These are phyloP conservation scores for Grigorovia yakushimaensis DNA, from an alignment of 805 yeast genomes.

Conservation along the genomic window DNA sequence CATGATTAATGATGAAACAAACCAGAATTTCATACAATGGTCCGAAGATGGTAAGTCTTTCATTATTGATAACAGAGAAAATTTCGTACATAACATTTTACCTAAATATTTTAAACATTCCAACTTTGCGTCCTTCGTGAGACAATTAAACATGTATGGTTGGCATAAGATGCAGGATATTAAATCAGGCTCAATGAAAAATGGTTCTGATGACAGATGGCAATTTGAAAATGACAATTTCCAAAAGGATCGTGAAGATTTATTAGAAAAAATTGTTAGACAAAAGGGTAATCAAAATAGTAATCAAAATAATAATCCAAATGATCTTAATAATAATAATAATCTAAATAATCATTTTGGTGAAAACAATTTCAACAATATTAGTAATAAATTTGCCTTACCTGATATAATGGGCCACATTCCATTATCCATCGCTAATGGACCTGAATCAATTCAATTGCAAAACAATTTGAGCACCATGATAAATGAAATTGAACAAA, in stretches of 20 bases:
- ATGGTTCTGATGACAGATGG: conserved; percentile 66
- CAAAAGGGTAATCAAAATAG: conserved; percentile 34
- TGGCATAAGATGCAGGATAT: conserved; percentile 98
- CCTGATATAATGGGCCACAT: conserved; percentile 1
- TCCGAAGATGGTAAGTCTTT: conserved; percentile 75
- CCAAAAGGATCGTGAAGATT: conserved; percentile 66
- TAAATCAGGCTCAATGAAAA: conserved; percentile 57
- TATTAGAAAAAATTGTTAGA: conserved; percentile 76
- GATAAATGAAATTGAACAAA: conserved; percentile 60
- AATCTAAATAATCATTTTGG: conserved; percentile 4
- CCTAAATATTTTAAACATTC: conserved; percentile 94
- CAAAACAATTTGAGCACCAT: conserved; percentile 24
- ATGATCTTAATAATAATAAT: conserved; percentile 2
- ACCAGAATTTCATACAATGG: conserved; percentile 73
- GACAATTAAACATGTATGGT: conserved; percentile 97
- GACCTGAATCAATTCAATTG: conserved; percentile 3
- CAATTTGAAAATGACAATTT: conserved; percentile 83
- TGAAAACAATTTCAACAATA: conserved; percentile 3
- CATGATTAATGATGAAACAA: conserved; percentile 79
- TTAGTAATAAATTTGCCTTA: neutral
- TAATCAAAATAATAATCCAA: neutral
- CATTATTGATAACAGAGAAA: conserved; percentile 72
- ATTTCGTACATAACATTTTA: conserved; percentile 68
- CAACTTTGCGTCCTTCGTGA: conserved; percentile 89
- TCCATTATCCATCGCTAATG: conserved; percentile 2